Evolutionary conservation across 140 eudicot genomes (phyloP), one percentile per base, ranked within the genome.

Genomic region (Stevia rebaudiana): DNA sequence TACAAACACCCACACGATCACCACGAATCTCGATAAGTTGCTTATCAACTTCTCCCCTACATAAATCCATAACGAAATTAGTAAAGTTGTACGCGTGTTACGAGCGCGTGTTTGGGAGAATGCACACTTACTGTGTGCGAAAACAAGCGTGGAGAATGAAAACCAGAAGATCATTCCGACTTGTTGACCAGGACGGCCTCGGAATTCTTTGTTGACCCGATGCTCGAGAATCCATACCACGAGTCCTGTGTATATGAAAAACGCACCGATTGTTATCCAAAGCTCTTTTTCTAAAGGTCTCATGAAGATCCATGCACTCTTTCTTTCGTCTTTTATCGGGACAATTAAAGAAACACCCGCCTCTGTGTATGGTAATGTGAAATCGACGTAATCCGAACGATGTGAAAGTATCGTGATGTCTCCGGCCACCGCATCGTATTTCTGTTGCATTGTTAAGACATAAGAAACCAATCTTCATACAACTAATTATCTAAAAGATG

Each of bases 101-200:
- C 41, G 18, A 24, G 10, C 39, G 8, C 17, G 5, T 42, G 47
- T 16, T 11, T 30, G 17, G 16, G 11, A 19, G 12, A 3, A 21
- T 22, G 41, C 30, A 25, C 22, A 72, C 81, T 84, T 78, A 82
- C 94, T 79, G 33, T 85, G 94, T 12, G 94, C 83, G 21, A 68
- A 82, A 16, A 85, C 89, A 49, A 85, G 62, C 0, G 86, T 82
- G 63, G 86, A 79, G 77, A 82, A 86, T 13, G 95, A 74, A 71
- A 77, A 82, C 80, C 78, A 86, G 50, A 85, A 79, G 62, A 82
- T 71, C 76, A 69, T 71, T 42, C 94, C 94, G 1, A 77, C 76
- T 71, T 85, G 94, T 19, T 82, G 35, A 44, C 37, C 68, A 15
- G 76, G 65, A 1, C 83, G 81, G 15, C 95, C 89, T 21, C 78